phyloP scores from a whole-genome alignment of 345 rosid genomes.

The Lumnitzera racemosa region DNA sequence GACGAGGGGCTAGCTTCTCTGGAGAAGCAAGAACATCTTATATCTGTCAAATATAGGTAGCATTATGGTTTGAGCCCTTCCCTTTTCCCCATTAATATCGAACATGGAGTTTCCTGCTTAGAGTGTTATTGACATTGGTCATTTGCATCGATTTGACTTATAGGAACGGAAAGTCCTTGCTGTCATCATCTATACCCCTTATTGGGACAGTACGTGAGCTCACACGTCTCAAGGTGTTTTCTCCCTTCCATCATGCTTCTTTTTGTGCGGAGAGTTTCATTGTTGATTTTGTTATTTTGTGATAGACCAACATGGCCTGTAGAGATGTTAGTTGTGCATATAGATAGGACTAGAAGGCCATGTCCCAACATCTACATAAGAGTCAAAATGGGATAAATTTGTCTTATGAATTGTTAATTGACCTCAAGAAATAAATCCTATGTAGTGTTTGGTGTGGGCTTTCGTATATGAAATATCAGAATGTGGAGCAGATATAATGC shows the following conservation, averaged over 20 bases:
- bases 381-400: no score
- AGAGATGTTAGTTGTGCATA: no score
- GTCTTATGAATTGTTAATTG: no score
- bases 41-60: conserved; percentile 39
- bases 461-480: no score
- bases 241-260: not conserved
- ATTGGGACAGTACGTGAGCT: conserved; percentile 62
- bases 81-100: not conserved
- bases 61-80: conserved; percentile 4
- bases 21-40: conserved; percentile 51
- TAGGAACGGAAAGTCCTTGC: conserved; percentile 35
- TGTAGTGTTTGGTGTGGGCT: no score
- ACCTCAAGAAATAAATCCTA: no score
- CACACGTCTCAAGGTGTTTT: conserved; percentile 65
- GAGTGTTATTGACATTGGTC: not conserved
- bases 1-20: conserved; percentile 73
- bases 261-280: not conserved
- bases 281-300: no score
- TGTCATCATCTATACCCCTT: conserved; percentile 53
- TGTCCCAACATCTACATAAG: no score
- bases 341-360: no score
- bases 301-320: no score
- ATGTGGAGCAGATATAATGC: no score
- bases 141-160: conserved; percentile 9
- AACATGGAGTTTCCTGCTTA: conserved; percentile 1